These are phyloP conservation scores for Saccharomyces hybrid DNA, from an alignment of 1,139 yeast species.

Conservation along the genomic window DNA sequence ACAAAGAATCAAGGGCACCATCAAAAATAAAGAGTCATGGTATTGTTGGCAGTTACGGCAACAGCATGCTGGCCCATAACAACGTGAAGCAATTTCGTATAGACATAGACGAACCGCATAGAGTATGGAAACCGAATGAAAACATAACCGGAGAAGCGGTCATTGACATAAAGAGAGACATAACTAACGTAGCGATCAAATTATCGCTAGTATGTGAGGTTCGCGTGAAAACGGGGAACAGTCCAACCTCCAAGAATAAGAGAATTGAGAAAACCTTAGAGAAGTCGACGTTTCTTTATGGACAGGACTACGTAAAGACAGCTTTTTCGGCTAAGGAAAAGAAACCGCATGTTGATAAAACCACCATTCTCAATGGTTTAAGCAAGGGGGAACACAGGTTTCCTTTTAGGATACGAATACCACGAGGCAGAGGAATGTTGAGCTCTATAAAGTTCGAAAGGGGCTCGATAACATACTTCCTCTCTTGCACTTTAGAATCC, in stretches of 20 bases:
- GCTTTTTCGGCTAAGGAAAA: conserved; percentile 12
- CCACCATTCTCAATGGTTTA: conserved; percentile 36
- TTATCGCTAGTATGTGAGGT: conserved; percentile 51
- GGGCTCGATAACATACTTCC: conserved; percentile 66
- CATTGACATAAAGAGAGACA: conserved; percentile 47
- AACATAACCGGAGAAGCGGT: conserved; percentile 56
- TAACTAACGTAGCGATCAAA: conserved; percentile 47
- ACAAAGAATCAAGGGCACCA: neutral
- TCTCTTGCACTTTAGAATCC: conserved; percentile 48
- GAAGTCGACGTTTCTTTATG: conserved; percentile 63
- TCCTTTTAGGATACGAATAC: conserved; percentile 75
- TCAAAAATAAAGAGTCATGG: neutral
- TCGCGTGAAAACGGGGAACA: conserved; percentile 40
- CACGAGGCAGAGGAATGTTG: conserved; percentile 54
- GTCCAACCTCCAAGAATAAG: conserved; percentile 25
- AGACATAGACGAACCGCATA: conserved; percentile 64
- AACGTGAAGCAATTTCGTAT: conserved; percentile 56
- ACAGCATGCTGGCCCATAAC: neutral
- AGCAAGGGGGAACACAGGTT: conserved; percentile 81
- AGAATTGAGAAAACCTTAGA: conserved; percentile 48
- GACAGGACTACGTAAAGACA: conserved; percentile 28
- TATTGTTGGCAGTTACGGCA: neutral
- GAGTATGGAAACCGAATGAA: conserved; percentile 52
- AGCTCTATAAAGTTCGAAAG: conserved; percentile 79
- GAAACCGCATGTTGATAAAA: conserved; percentile 21